Conservation (phyloP, 2,329 filamentous ascomycete species). For the Fusarium caatingaense region DNA sequence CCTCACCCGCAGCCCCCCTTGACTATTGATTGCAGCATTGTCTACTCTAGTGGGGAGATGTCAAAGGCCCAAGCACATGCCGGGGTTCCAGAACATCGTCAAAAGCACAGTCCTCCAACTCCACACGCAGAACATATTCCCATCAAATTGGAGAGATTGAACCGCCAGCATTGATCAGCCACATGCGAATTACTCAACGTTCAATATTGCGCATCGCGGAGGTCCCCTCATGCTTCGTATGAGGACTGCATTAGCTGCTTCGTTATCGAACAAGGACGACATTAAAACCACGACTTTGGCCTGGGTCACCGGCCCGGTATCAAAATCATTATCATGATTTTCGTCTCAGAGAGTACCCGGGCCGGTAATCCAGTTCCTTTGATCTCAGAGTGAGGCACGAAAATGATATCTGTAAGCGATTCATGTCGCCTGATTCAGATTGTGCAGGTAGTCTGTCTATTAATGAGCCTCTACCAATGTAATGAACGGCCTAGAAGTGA, state of each 20-base stretch:
- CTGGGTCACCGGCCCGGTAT: slow-evolving; percentile 37
- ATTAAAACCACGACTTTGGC: neutral
- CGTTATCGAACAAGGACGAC: slow-evolving; percentile 4
- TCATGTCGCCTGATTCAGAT: neutral
- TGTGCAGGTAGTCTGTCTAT: neutral
- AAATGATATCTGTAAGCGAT: neutral
- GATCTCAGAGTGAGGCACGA: neutral
- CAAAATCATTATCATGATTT: neutral
- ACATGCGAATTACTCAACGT: slow-evolving; percentile 11
- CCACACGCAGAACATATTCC: slow-evolving; percentile 13
- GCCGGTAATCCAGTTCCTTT: slow-evolving; percentile 24
- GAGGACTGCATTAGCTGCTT: slow-evolving; percentile 11
- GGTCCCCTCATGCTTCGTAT: slow-evolving; percentile 33
- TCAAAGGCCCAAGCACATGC: slow-evolving; percentile 13
- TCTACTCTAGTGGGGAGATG: slow-evolving; percentile 30
- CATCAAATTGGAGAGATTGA: slow-evolving; percentile 33
- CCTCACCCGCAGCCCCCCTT: slow-evolving; percentile 7
- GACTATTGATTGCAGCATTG: slow-evolving; percentile 2
- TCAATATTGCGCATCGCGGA: slow-evolving; percentile 25
- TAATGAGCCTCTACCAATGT: neutral
- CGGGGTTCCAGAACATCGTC: slow-evolving; percentile 44
- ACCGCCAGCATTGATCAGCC: slow-evolving; percentile 29
- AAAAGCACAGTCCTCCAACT: slow-evolving; percentile 27
- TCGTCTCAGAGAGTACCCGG: slow-evolving; percentile 17
- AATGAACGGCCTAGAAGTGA: neutral